Evolutionary conservation across 805 yeast species (phyloP), one percentile per base, ranked within the genome.

Genomic region (Kazachstania kunashirensis): DNA sequence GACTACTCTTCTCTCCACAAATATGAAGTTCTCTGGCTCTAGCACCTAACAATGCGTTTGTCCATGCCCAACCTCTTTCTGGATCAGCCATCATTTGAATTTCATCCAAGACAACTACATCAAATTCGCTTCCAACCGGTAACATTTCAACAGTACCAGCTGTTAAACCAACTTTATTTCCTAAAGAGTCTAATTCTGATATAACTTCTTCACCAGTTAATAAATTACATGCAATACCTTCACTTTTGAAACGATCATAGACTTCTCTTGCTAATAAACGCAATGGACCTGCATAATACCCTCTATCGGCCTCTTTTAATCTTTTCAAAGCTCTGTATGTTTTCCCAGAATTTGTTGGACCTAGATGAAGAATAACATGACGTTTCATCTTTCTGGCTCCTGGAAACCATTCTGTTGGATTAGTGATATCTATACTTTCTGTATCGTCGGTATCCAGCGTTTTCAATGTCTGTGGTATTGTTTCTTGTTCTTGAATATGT

Each of bases 301-400:
- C 98, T 14, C 77, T 69, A 23, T 75, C 67, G 12, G 85, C 76
- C 15, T 58, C 50, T 47, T 77, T 77, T 33, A 92, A 66, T 38
- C 75, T 68, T 48, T 80, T 68, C 31, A 92, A 62, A 0, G 97
- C 95, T 33, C 73, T 71, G 53, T 84, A 83, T 0, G 97, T 92
- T 52, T 92, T 92, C 10, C 99, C 99, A 46, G 92, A 79, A 56
- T 92, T 92, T 0, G 99, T 92, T 1, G 99, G 98, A 0, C 99
- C 99, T 9, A 92, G 84, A 55, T 92, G 99, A 77, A 92, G 73
- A n/a, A 81, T 70, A 33, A 92, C 68, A 34, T 80, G 78, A 27
- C 99, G 66, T 44, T 75, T 77, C 64, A 85, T 66, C 44, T 76
- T 73, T 27, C 97, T 67, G 0, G 98, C 94, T 31, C 69, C 75